Conservation (phyloP, 2,329 filamentous ascomycete genomes). For the Penicillium sp. region DNA sequence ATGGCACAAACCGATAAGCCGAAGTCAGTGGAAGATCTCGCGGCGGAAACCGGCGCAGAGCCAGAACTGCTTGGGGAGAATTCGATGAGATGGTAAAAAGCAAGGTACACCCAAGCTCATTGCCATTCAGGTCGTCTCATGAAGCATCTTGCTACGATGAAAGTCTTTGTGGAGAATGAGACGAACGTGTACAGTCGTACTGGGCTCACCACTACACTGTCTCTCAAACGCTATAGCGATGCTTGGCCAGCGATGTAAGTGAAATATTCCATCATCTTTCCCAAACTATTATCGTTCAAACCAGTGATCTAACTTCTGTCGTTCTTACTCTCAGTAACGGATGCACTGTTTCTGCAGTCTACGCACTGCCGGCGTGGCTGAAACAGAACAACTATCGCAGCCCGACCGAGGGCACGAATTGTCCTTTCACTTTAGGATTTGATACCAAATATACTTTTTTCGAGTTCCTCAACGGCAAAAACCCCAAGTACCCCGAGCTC, state of each 20-base stretch:
- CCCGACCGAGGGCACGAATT: constrained; percentile 8
- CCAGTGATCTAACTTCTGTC: background rate
- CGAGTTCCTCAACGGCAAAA: constrained; percentile 7
- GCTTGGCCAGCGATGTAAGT: constrained; percentile 18
- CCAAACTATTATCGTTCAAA: background rate
- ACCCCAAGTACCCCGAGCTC: constrained; percentile 5
- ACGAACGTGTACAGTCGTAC: constrained; percentile 14
- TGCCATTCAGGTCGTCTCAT: constrained; percentile 10
- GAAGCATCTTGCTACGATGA: constrained; percentile 20
- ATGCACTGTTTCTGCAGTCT: constrained; percentile 5
- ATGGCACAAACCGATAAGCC: constrained; percentile 9
- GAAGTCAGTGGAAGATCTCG: constrained; percentile 16
- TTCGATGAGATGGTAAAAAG: background rate
- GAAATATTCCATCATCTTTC: background rate
- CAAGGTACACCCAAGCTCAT: background rate
- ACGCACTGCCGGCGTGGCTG: constrained; percentile 5
- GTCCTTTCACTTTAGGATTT: constrained; percentile 6
- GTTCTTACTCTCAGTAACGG: background rate
- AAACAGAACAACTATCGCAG: constrained; percentile 9
- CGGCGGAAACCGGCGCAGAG: constrained; percentile 8
- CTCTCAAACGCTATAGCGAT: constrained; percentile 15
- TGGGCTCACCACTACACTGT: constrained; percentile 9
- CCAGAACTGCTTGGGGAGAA: constrained; percentile 12
- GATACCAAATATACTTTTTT: constrained; percentile 7
- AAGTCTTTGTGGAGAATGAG: constrained; percentile 16